A percentile compares a stretch with the other conserved stretches of the same genome.
Evolutionary conservation across 176 grass and related monocot genomes (phyloP).

Genomic region (Poa annua): DNA sequence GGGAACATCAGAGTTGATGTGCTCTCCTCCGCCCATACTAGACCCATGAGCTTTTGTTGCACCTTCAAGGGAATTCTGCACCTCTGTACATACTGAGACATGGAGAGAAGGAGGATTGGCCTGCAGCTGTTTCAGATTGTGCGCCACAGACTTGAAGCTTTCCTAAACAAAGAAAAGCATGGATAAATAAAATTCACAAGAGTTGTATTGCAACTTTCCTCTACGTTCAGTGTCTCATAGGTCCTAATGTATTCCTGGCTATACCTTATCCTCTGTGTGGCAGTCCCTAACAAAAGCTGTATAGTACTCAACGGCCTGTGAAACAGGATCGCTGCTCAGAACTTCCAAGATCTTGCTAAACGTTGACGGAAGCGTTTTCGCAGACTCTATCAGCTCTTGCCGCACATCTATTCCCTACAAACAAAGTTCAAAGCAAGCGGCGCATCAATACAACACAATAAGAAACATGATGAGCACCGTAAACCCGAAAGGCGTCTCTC

Average conservation of each 20-base stretch:
- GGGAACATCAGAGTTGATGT: constrained; percentile 43
- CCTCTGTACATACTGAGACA: constrained; percentile 72
- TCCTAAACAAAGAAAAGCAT: constrained; percentile 59
- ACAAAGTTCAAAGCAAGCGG: constrained; percentile 11
- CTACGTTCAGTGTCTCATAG: constrained; percentile 8
- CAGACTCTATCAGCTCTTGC: constrained; percentile 79
- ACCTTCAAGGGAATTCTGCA: constrained; percentile 61
- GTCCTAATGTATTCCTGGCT: neutral
- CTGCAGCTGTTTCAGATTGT: constrained; percentile 65
- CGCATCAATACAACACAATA: neutral
- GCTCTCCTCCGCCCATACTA: constrained; percentile 35
- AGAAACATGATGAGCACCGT: neutral
- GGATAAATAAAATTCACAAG: constrained; percentile 25
- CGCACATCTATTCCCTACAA: constrained; percentile 75
- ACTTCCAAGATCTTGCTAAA: constrained; percentile 83
- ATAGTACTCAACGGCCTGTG: constrained; percentile 74
- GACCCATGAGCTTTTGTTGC: constrained; percentile 42
- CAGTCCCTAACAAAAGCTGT: constrained; percentile 78
- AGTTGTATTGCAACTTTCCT: constrained; percentile 10
- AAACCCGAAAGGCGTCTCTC: neutral
- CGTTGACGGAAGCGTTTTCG: constrained; percentile 76
- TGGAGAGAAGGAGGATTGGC: constrained; percentile 72
- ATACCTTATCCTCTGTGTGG: constrained; percentile 91
- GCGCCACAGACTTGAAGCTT: constrained; percentile 50
- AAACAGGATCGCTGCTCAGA: constrained; percentile 69